These are phyloP conservation scores for Hygrophoropsis aurantiaca DNA, from an alignment of 768 basidiomycete genomes.

Conservation along the genomic window DNA sequence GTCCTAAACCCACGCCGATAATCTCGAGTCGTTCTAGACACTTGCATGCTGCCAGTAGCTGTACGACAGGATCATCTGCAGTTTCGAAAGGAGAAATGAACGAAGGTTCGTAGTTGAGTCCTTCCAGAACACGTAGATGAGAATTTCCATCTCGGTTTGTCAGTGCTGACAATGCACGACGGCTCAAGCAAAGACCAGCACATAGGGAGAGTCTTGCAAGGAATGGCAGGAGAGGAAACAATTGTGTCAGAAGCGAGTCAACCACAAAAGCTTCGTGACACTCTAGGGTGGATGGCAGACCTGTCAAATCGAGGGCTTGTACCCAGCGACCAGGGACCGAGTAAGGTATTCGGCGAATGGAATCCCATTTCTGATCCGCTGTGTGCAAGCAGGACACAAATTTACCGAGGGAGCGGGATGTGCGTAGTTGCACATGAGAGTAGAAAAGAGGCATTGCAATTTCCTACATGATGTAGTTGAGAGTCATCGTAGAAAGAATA, in stretches of 20 bases:
- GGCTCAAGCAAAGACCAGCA: slow-evolving; percentile 58
- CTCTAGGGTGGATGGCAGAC: slow-evolving; percentile 42
- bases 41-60: slow-evolving; percentile 52
- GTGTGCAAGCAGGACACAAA: slow-evolving; percentile 57
- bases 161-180: slow-evolving; percentile 54
- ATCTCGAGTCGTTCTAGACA: slow-evolving; percentile 66
- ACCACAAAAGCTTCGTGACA: slow-evolving; percentile 47
- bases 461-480: slow-evolving; percentile 47
- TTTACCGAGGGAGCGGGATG: slow-evolving; percentile 46
- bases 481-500: too few species aligned
- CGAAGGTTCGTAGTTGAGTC: slow-evolving; percentile 50
- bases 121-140: slow-evolving; percentile 52
- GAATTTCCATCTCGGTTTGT: slow-evolving; percentile 48
- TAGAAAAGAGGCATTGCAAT: slow-evolving; percentile 69
- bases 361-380: slow-evolving; percentile 84
- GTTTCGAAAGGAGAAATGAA: slow-evolving; percentile 21
- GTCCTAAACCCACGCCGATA: slow-evolving; percentile 58
- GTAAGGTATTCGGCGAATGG: slow-evolving; percentile 81
- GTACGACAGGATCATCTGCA: slow-evolving; percentile 56
- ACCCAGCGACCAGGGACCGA: slow-evolving; percentile 91
- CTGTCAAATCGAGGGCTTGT: slow-evolving; percentile 69
- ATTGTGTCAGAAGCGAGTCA: slow-evolving; percentile 60
- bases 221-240: slow-evolving; percentile 72
- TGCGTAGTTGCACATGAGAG: slow-evolving; percentile 46
- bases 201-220: slow-evolving; percentile 53